Evolutionary conservation across 2,329 filamentous ascomycete genomes (phyloP), one percentile per base, ranked within the genome.

Genomic region (Microthyrium microscopicum): DNA sequence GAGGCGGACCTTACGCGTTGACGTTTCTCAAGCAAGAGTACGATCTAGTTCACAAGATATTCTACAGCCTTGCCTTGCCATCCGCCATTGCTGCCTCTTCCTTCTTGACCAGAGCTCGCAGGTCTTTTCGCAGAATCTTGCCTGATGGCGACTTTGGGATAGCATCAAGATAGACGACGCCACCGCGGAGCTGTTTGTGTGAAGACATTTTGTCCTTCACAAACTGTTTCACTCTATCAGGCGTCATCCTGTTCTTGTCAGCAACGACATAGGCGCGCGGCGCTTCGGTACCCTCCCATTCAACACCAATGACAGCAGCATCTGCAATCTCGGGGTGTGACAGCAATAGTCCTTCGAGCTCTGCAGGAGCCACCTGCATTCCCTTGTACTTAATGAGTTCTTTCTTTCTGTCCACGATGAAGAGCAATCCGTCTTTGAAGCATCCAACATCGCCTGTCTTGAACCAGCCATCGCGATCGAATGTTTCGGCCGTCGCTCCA

Each of bases 301-400:
- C 43, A 3, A 60, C 47, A 4, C 57, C 59, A 26, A 64, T 60
- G 16, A 66, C 61, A 6, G 58, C 57, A 1, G 57, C 59, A 41
- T 66, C 62, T 1, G 48, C 40, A 4, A 65, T 49, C 3, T 46
- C 39, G 2, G 49, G 47, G 38, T 64, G 57, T 5, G 46, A 49
- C 2, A 64, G 34, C 0, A 66, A 45, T 20, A 60, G 31, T 1
- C 52, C 58, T 45, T 65, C 61, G 1, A 66, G 46, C 37, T 65
- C 62, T 0, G 60, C 59, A 1, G 62, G 62, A 7, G 61, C 56
- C 12, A 65, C 58, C 45, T 65, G 60, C 21, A 62, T 46, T 2
- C 61, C 62, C 40, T 63, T 62, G 34, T 62, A 62, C 40, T 64
- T 64, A 43, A 64, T 63, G 6, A 63, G 45, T 37, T 63, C 56